Evolutionary conservation across 2,329 filamentous ascomycete genomes (phyloP).

Genomic region (Talaromyces verruculosus): DNA sequence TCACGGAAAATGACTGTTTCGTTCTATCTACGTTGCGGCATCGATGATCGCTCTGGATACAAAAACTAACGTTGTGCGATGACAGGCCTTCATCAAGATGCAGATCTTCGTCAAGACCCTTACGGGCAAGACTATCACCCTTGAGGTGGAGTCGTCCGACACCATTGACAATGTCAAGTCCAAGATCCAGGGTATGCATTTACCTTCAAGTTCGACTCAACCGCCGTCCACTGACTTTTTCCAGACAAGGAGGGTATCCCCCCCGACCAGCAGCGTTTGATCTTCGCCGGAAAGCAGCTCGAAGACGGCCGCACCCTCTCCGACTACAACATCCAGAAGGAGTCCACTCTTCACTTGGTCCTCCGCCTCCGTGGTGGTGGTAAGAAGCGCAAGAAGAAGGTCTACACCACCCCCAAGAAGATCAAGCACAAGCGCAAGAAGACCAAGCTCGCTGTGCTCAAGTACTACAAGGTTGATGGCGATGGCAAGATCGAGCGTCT

Average conservation of each 20-base stretch:
- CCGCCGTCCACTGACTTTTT: constrained; percentile 28
- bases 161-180: constrained; percentile 99
- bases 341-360: constrained; percentile 96
- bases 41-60: neutral
- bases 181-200: constrained; percentile 71
- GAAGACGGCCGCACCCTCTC: constrained; percentile 98
- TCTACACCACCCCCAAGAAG: constrained; percentile 99
- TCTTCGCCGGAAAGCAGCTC: constrained; percentile 99
- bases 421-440: constrained; percentile 99
- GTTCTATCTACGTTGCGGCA: neutral
- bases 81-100: constrained; percentile 50
- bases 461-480: constrained; percentile 99
- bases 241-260: constrained; percentile 99
- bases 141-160: constrained; percentile 99
- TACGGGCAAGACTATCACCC: constrained; percentile 99
- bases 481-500: constrained; percentile 99
- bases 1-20: neutral
- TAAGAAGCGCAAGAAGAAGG: constrained; percentile 99
- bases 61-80: constrained; percentile 24
- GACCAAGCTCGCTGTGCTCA: constrained; percentile 99
- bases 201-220: neutral
- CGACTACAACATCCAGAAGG: constrained; percentile 99
- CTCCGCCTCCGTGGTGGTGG: constrained; percentile 96
- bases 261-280: constrained; percentile 97
- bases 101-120: constrained; percentile 65